These are phyloP conservation scores for Glonium stellatum DNA, from an alignment of 495 filamentous ascomycete species.

Conservation along the genomic window DNA sequence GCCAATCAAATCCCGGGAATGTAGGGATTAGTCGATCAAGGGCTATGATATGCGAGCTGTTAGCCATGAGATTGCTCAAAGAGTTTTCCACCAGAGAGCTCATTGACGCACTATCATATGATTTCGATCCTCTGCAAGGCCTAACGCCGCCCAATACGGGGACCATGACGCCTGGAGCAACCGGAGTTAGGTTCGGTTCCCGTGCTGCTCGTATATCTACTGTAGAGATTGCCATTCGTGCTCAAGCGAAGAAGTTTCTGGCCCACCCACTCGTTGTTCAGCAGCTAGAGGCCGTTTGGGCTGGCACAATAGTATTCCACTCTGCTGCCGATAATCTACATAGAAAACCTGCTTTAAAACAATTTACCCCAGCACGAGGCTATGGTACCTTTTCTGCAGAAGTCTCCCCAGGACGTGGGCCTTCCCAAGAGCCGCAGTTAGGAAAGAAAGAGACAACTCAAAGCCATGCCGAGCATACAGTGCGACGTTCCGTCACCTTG, in stretches of 20 bases:
- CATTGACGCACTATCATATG: conserved; percentile 86
- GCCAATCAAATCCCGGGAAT: conserved; percentile 69
- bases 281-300: conserved; percentile 93
- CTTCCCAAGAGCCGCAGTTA: conserved; percentile 12
- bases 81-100: conserved; percentile 84
- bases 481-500: conserved; percentile 70
- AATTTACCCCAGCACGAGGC: neutral
- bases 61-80: conserved; percentile 84
- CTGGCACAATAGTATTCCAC: conserved; percentile 86
- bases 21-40: conserved; percentile 73
- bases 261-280: conserved; percentile 84
- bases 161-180: conserved; percentile 30
- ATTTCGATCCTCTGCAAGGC: conserved; percentile 87
- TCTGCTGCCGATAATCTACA: conserved; percentile 77
- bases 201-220: conserved; percentile 73
- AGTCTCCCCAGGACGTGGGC: conserved; percentile 18
- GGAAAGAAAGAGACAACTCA: conserved; percentile 12
- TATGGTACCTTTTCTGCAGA: conserved; percentile 12
- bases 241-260: conserved; percentile 80
- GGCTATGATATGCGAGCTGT: conserved; percentile 79
- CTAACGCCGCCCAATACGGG: conserved; percentile 43
- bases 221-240: conserved; percentile 83
- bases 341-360: conserved; percentile 38
- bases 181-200: conserved; percentile 35
- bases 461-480: conserved; percentile 5